Evolutionary conservation across 2,329 filamentous ascomycete genomes (phyloP).

Genomic region (Albifimbria verrucaria): DNA sequence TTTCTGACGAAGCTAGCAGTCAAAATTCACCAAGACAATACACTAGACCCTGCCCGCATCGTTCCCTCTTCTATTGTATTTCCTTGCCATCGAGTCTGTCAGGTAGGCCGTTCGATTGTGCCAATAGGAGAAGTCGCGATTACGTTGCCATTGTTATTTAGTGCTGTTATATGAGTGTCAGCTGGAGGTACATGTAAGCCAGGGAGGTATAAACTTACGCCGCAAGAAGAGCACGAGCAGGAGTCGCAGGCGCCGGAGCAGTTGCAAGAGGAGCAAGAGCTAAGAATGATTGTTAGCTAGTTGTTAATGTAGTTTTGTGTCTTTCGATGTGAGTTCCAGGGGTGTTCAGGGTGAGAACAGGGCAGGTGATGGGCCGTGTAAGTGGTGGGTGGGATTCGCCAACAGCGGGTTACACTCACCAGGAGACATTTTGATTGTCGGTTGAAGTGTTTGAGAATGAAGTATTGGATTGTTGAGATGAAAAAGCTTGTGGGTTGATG

Average conservation of each 20-base stretch:
- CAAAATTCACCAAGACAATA: too few relatives aligned
- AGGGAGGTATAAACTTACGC: slow-evolving; percentile 10
- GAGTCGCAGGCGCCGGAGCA: slow-evolving; percentile 17
- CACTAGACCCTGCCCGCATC: too few relatives aligned
- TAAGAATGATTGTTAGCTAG: slow-evolving; percentile 3
- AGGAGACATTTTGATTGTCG: slow-evolving; percentile 24
- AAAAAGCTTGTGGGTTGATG: slow-evolving; percentile 9
- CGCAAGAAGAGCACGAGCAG: slow-evolving; percentile 22
- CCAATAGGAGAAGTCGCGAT: too few relatives aligned
- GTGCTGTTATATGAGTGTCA: slow-evolving; percentile 14
- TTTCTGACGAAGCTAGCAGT: too few relatives aligned
- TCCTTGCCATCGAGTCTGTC: too few relatives aligned
- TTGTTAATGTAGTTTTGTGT: background rate
- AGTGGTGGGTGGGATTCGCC: too few relatives aligned
- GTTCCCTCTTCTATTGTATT: too few relatives aligned
- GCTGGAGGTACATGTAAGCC: background rate
- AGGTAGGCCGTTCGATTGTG: too few relatives aligned
- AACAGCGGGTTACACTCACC: too few relatives aligned
- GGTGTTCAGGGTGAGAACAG: background rate
- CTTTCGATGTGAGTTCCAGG: too few relatives aligned
- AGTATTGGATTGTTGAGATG: slow-evolving; percentile 13
- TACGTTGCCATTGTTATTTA: too few relatives aligned
- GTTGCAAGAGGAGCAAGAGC: slow-evolving; percentile 18
- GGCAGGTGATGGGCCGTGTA: slow-evolving; percentile 2
- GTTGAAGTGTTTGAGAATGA: slow-evolving; percentile 20